Evolutionary conservation across 1,139 yeast species (phyloP), one percentile per base, ranked within the genome.

Genomic region (Yamadazyma sp.): DNA sequence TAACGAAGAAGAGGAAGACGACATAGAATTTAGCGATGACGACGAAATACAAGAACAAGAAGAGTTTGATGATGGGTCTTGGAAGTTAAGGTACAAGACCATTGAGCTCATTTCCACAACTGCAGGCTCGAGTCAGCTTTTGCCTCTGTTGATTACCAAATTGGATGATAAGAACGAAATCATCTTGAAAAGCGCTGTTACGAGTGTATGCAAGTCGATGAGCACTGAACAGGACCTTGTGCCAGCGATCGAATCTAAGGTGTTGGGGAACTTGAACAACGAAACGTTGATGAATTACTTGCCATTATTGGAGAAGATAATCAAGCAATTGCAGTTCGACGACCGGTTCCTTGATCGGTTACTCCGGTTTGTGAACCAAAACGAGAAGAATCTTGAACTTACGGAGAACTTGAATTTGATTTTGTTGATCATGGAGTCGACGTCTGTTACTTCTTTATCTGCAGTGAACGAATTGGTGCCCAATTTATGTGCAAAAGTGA

Each of bases 31-130:
- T 38, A 75, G 73, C 25, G 76, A 68, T 32, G 79, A 69, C 33
- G 79, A 73, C 37, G 48, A 58, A 36, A 63, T 58, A 12, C 40
- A 38, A 14, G 45, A 43, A 25, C 36, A 16, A 9, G 50, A 53
- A 7, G 52, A 44, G 9, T 41, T 40, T 17, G 80, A 79, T 38
- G 89, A 83, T 49, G 78, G 80, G 22, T 77, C 87, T 1, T 84
- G 94, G 87, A 82, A 81, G 49, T 58, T 87, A 26, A 69, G 95
- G 43, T 68, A 78, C 31, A 75, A 73, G 41, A 65, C 88, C 0
- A 73, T 79, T 2, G 62, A 65, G 18, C 56, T 83, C 25, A 55
- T 75, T 3, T 58, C 69, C 9, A 33, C 29, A 10, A 17, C 33
- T 30, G 14, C 23, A 4, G 24, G 8, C 8, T 20, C 37, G 17